Base-by-base conservation (phyloP, 352 stramenopile genomes). In the Globisporangium megalacanthum region DNA sequence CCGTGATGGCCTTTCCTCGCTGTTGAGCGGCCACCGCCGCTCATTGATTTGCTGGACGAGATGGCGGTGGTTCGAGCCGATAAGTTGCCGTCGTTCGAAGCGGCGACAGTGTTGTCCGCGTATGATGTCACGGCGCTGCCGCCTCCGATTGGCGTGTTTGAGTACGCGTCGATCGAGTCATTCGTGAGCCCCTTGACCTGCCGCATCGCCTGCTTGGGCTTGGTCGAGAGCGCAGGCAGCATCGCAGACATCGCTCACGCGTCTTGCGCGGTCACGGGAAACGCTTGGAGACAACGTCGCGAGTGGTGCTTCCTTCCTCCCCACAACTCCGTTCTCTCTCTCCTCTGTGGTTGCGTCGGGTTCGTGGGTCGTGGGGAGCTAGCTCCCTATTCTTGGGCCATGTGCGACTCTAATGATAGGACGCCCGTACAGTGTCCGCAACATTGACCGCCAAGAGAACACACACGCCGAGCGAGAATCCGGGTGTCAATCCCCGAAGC, bases 141-240 rank as follows among this genome's bases (percentile, higher is more conserved):
- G 31, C 42, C 42, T 10, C 62, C 56, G n/a, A 78, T 54, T 5
- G 77, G 65, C 49, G 72, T 83, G 53, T 90, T 88, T 29, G 82
- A 75, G 55, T 94, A 94, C 52, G 82, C 77, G 60, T 94, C 84
- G 68, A 94, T 94, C 42, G 82, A 90, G 70, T 92, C 84, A 73
- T 94, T 83, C 47, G 77, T 85, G 60, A 94, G 75, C 6, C 83
- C 79, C 54, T 89, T 74, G 35, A 94, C 71, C 56, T 94, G 84
- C 35, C 83, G 80, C 49, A 86, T 70, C n/a, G 76, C 70, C 68
- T 92, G 79, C 71, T 92, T 94, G 44, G 84, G 82, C 58, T 88
- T 88, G 52, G 81, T 86, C 35, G 77, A 90, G 60, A 94, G 79
- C 56, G 84, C 80, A 50, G 84, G 84, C 37, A 94, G 73, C 79